phyloP scores from a whole-genome alignment of 2,329 filamentous ascomycete species.

The Cladosporium sp. region DNA sequence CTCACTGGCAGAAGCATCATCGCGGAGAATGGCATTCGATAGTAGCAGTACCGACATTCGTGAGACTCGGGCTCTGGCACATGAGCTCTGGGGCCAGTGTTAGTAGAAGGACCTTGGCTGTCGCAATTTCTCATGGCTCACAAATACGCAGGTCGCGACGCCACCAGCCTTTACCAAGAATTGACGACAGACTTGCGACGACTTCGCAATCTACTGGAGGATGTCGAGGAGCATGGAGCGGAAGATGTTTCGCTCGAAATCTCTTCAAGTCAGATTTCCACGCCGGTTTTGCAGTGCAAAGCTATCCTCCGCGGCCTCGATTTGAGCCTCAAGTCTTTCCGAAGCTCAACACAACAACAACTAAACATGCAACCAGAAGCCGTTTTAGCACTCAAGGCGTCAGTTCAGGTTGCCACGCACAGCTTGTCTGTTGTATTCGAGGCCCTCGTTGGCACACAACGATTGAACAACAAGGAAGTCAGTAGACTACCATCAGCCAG shows the following conservation, averaged over 20 bases:
- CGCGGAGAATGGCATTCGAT: not conserved
- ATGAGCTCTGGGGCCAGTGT: conserved; percentile 18
- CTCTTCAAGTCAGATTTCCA: not conserved
- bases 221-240: not conserved
- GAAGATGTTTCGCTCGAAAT: not conserved
- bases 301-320: conserved; percentile 8
- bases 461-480: not conserved
- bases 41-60: not conserved
- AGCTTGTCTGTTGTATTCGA: not conserved
- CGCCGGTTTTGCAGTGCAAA: not conserved
- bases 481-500: not conserved
- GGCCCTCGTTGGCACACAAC: not conserved
- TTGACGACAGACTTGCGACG: not conserved
- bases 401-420: not conserved
- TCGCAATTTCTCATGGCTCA: not conserved
- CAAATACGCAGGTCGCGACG: not conserved
- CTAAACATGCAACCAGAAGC: not conserved
- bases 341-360: not conserved
- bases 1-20: not conserved
- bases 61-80: conserved; percentile 7
- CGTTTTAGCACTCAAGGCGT: conserved; percentile 4
- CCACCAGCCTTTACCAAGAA: not conserved
- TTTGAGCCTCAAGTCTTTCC: not conserved
- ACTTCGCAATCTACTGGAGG: conserved; percentile 13
- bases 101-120: not conserved